phyloP scores from a whole-genome alignment of 768 basidiomycete species.

The Boletus pseudopeckii region DNA sequence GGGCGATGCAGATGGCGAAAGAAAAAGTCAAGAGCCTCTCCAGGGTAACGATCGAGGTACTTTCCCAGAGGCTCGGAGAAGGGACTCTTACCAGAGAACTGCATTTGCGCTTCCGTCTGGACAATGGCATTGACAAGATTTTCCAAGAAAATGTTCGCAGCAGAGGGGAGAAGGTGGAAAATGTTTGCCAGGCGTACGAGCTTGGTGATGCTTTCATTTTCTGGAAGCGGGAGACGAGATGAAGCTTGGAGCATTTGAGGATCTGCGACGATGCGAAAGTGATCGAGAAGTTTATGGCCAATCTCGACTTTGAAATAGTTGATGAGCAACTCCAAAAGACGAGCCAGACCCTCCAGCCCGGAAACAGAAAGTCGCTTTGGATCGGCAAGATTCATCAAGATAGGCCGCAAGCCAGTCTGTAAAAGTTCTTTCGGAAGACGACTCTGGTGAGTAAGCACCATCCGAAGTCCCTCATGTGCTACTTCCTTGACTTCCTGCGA shows the following conservation, averaged over 20 bases:
- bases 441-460: slow-evolving; percentile 85
- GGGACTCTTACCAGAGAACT: slow-evolving; percentile 84
- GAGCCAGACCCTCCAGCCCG: slow-evolving; percentile 89
- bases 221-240: slow-evolving; percentile 72
- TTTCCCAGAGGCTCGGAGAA: slow-evolving; percentile 91
- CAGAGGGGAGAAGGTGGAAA: slow-evolving; percentile 91
- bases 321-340: slow-evolving; percentile 88
- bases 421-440: slow-evolving; percentile 93
- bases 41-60: slow-evolving; percentile 88
- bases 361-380: slow-evolving; percentile 90
- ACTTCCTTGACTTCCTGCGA: slow-evolving; percentile 91
- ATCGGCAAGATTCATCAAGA: slow-evolving; percentile 96
- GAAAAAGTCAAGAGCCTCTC: slow-evolving; percentile 83
- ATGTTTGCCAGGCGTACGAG: slow-evolving; percentile 95
- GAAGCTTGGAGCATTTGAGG: slow-evolving; percentile 80
- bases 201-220: slow-evolving; percentile 89
- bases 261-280: slow-evolving; percentile 90
- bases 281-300: slow-evolving; percentile 93
- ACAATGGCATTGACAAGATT: slow-evolving; percentile 85
- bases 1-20: slow-evolving; percentile 73
- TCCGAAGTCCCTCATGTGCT: slow-evolving; percentile 87
- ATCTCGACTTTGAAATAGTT: slow-evolving; percentile 99
- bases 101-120: slow-evolving; percentile 87
- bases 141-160: slow-evolving; percentile 89
- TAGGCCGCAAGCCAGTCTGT: slow-evolving; percentile 93